Conservation (phyloP, 805 yeast species). For the Kluyveromyces aestuarii region DNA sequence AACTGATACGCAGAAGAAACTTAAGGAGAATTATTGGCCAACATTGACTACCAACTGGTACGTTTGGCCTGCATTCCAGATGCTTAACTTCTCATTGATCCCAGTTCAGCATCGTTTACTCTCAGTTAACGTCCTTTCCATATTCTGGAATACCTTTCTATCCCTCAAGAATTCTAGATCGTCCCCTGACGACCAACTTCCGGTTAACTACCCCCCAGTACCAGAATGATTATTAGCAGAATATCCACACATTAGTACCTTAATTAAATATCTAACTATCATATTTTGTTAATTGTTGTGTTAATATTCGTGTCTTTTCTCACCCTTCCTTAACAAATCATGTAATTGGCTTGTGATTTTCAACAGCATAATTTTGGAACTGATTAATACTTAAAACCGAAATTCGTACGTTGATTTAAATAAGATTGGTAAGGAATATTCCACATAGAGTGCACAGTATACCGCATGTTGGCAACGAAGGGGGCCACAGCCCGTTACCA, state of each 20-base stretch:
- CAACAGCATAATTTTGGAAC: no score
- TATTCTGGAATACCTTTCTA: conserved; percentile 78
- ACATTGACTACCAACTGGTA: conserved; percentile 71
- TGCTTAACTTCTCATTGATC: conserved; percentile 62
- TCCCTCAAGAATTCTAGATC: conserved; percentile 46
- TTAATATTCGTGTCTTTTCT: no score
- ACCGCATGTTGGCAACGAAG: not conserved
- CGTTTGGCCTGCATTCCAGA: conserved; percentile 88
- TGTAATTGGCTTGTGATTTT: no score
- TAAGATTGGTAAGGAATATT: no score
- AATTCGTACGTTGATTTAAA: no score
- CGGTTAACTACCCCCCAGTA: conserved; percentile 33
- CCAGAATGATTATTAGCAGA: conserved; percentile 22
- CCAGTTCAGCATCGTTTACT: conserved; percentile 65
- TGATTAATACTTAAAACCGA: no score
- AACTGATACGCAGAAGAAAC: conserved; percentile 33
- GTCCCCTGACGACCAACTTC: conserved; percentile 13
- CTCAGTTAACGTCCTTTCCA: conserved; percentile 59
- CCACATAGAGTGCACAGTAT: no score
- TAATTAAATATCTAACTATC: not conserved
- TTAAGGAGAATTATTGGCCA: conserved; percentile 47
- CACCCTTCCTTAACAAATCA: no score
- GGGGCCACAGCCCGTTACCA: not conserved
- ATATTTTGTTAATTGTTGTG: no score
- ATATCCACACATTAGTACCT: not conserved